phyloP scores from a whole-genome alignment of 225 moss, liverwort and hornwort species.

The Rhytidiadelphus loreus region DNA sequence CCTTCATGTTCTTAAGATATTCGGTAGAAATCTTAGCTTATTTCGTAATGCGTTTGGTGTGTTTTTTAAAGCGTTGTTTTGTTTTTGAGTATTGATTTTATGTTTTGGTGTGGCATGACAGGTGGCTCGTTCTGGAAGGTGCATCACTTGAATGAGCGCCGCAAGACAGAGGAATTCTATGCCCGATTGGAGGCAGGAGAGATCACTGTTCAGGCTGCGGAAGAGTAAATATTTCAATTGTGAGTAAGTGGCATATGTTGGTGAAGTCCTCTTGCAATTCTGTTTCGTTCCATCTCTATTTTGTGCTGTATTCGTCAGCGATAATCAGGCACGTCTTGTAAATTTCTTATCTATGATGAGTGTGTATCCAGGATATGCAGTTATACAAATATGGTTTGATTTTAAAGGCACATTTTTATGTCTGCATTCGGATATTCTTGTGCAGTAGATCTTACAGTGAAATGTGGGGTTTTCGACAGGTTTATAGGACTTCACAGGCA shows the following conservation, averaged over 20 bases:
- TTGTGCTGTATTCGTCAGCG: background rate
- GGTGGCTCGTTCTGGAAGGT: conserved; percentile 39
- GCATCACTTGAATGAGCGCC: conserved; percentile 41
- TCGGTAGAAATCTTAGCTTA: no score
- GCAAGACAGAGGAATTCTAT: conserved; percentile 42
- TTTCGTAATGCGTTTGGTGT: background rate
- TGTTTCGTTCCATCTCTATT: background rate
- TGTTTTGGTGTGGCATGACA: background rate
- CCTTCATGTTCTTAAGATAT: background rate
- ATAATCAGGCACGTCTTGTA: background rate
- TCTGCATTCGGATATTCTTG: background rate
- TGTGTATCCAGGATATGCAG: background rate
- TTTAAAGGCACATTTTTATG: background rate
- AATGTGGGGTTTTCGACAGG: background rate
- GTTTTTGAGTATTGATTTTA: background rate
- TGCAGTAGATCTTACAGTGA: background rate
- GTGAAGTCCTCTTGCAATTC: background rate
- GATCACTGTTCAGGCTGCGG: conserved; percentile 12
- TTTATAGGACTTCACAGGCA: background rate
- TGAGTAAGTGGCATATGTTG: background rate
- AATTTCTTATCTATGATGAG: background rate
- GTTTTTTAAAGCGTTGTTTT: background rate
- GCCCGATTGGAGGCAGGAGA: conserved; percentile 35
- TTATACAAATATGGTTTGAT: background rate
- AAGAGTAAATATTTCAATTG: background rate